A percentile compares a stretch with the other conserved stretches of the same genome.
phyloP scores from a whole-genome alignment of 805 yeast species.

The Metschnikowia aberdeeniae region DNA sequence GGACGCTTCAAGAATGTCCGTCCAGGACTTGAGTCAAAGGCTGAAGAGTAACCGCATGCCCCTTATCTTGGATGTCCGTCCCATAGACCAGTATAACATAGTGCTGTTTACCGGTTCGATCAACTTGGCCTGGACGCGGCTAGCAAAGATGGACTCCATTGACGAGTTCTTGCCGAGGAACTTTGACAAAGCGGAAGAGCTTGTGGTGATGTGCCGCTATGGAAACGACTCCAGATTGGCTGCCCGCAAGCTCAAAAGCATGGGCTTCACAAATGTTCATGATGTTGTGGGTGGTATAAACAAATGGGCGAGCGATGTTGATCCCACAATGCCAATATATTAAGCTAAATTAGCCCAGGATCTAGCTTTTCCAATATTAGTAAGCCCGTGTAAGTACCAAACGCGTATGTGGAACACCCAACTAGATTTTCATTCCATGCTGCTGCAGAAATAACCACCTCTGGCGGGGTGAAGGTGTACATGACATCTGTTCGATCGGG shows the following conservation, averaged over 20 bases:
- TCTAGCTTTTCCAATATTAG: conserved; percentile 43
- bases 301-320: conserved; percentile 61
- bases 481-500: conserved; percentile 27
- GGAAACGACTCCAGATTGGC: conserved; percentile 93
- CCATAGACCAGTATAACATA: conserved; percentile 68
- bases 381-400: conserved; percentile 49
- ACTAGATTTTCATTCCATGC: conserved; percentile 54
- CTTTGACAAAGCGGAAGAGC: conserved; percentile 19
- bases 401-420: conserved; percentile 48
- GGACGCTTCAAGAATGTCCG: conserved; percentile 44
- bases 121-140: conserved; percentile 58
- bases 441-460: conserved; percentile 44
- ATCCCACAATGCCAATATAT: conserved; percentile 28
- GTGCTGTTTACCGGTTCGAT: conserved; percentile 55
- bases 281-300: conserved; percentile 80
- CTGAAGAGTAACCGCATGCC: conserved; percentile 19
- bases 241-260: conserved; percentile 47
- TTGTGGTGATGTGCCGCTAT: conserved; percentile 72
- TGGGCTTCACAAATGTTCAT: conserved; percentile 46
- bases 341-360: conserved; percentile 10
- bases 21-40: conserved; percentile 30
- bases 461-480: conserved; percentile 43
- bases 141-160: conserved; percentile 19
- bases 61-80: conserved; percentile 73
- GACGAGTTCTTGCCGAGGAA: conserved; percentile 18